Percentiles rank a stretch among this genome's conserved stretches.
Conservation (phyloP, 345 rosid genomes). For the Dipteronia sinensis region DNA sequence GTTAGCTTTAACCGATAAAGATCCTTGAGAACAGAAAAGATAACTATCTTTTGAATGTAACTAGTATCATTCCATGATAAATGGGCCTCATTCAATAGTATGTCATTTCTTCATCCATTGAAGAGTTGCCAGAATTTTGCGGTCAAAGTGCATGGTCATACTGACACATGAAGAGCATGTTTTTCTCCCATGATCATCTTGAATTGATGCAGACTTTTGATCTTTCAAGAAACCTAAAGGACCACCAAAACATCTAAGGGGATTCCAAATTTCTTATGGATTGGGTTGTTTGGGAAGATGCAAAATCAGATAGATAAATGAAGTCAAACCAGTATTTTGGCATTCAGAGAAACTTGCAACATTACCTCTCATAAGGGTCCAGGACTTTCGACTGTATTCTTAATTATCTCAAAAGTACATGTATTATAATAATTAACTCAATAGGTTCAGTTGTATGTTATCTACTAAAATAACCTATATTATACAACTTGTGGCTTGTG, state of each 20-base stretch:
- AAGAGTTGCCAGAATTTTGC: neutral
- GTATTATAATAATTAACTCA: too few relatives aligned
- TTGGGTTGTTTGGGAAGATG: neutral
- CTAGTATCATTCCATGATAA: neutral
- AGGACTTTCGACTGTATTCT: neutral
- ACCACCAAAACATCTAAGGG: neutral
- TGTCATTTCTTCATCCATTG: conserved; percentile 11
- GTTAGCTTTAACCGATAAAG: conserved; percentile 16
- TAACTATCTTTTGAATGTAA: conserved; percentile 6
- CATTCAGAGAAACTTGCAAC: neutral
- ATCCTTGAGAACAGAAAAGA: conserved; percentile 5
- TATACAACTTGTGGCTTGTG: neutral
- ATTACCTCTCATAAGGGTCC: neutral
- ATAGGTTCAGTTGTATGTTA: neutral
- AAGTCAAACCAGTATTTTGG: neutral
- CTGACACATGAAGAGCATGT: conserved; percentile 5
- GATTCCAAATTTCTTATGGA: neutral
- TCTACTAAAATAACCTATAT: neutral
- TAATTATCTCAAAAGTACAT: neutral
- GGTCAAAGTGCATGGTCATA: neutral
- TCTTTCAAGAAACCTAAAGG: neutral
- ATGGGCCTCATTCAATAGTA: neutral
- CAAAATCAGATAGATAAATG: neutral
- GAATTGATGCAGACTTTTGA: neutral
- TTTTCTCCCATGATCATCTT: conserved; percentile 9